These are phyloP conservation scores for Claviceps sp. DNA, from an alignment of 2,329 filamentous ascomycete species.

Conservation along the genomic window DNA sequence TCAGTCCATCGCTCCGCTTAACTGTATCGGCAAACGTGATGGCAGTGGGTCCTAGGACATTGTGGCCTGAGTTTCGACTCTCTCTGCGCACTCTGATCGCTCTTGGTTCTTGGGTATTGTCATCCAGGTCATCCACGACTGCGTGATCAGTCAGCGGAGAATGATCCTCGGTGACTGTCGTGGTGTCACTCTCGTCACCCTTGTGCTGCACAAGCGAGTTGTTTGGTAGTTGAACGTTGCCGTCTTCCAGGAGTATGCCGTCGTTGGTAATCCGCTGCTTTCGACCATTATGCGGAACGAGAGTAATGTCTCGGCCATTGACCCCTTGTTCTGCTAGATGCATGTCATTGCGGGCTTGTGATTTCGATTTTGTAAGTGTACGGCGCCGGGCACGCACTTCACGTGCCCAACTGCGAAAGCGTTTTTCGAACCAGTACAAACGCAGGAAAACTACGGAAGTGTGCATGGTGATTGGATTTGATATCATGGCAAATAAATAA, in stretches of 20 bases:
- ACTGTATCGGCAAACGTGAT: constrained; percentile 61
- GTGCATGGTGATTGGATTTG: constrained; percentile 76
- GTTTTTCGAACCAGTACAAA: constrained; percentile 95
- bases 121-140: constrained; percentile 3
- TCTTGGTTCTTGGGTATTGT: neutral
- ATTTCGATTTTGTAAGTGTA: constrained; percentile 48
- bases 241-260: constrained; percentile 35
- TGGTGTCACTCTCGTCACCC: constrained; percentile 26
- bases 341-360: constrained; percentile 31
- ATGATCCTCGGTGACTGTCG: constrained; percentile 15
- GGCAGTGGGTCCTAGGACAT: constrained; percentile 13
- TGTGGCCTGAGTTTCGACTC: constrained; percentile 1
- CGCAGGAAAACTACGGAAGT: constrained; percentile 81
- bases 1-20: constrained; percentile 42
- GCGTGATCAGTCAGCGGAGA: constrained; percentile 1
- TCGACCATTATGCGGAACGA: constrained; percentile 45
- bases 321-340: constrained; percentile 48
- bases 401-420: constrained; percentile 71
- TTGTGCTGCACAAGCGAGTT: constrained; percentile 7
- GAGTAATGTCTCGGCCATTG: constrained; percentile 49
- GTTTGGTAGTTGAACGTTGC: constrained; percentile 19
- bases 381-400: constrained; percentile 56
- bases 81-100: neutral
- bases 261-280: constrained; percentile 48
- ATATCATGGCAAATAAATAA: constrained; percentile 57